Evolutionary conservation across 768 basidiomycete genomes (phyloP), one percentile per base, ranked within the genome.

Genomic region (Rubroboletus pulcherrimus): DNA sequence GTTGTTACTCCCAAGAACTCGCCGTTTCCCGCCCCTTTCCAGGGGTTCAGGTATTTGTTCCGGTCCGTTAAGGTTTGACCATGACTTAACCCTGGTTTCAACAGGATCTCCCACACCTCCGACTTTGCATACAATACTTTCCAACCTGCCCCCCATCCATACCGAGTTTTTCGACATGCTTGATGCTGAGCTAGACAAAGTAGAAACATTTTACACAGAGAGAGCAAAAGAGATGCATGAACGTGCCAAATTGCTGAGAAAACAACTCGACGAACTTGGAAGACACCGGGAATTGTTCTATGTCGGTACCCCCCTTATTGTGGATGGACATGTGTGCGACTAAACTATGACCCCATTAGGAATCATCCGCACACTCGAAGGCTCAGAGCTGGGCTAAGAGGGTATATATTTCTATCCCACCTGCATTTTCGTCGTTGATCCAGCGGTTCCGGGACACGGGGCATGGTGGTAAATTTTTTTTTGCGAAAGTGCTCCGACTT

Each of bases 111-210:
- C 24, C 3, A 61, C 69, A 30, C 48, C 52, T 3, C 67, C 78
- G 2, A 71, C 81, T 4, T 58, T 85, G 15, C 73, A 70, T 24
- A 74, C 78, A 21, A 70, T 90, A 26, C 67, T 89, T 17, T 75
- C 79, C 5, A 69, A 77, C 10, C 75, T 94, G 19, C 78, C 84
- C 12, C 76, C 82, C 0, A 72, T 78, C 24, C 88, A 95, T 64
- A 65, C 72, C 31, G 76, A 76, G 7, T 98, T 97, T 74, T 91
- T 98, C 56, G 78, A 82, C 3, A 76, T 83, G 24, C 77, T 98
- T 7, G 90, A 97, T 61, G 66, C 66, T 0, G 87, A 99, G 67
- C 75, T 98, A 3, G 83, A 87, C 21, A 97, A 96, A 69, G 83
- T 98, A 12, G 90, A 91, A 56, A 72, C 75, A 1, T 99, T 99